Evolutionary conservation across 768 basidiomycete genomes (phyloP), one percentile per base, ranked within the genome.

Genomic region (Clitopilus hobsonii): DNA sequence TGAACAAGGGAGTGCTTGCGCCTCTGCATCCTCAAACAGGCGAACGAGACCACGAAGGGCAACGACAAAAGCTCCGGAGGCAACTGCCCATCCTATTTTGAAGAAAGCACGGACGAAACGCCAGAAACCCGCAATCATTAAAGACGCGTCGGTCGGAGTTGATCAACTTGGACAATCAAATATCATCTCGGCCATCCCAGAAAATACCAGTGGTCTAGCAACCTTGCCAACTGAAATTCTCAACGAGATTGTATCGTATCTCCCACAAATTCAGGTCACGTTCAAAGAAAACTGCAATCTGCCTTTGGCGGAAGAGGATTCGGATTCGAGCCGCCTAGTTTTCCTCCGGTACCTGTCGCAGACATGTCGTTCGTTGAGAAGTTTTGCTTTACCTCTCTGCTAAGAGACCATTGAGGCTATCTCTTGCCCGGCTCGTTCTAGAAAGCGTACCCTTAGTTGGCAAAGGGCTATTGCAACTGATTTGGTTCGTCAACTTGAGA

Each of bases 381-480:
- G 51, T 18, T 29, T 56, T 5, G 60, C 58, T 41, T 38, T 59
- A 2, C 60, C 61, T 27, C 22, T 57, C 3, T 38, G 55, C n/a
- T 67, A 61, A 61, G 38, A 57, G 30, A 52, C 38, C 23, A 56
- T 65, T 38, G 63, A 67, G 51, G 61, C 57, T 11, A 61, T 59
- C 27, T 52, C 55, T 4, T 36, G 32, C 24, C 13, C 25, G n/a
- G 47, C 49, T n/a, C n/a, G n/a, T n/a, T n/a, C n/a, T n/a, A n/a
- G n/a, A n/a, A n/a, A n/a, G n/a, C n/a, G n/a, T n/a, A n/a, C n/a
- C n/a, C n/a, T n/a, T n/a, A 36, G n/a, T 36, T 36, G 32, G 32
- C 32, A 49, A 11, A 61, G 54, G 22, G 45, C 54, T 10, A 28
- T 63, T 10, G 57, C 60, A 0, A 59, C 50, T 2, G 54, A 62